Base-by-base conservation (phyloP, 2,329 filamentous ascomycete species). In the Fusarium sp. region DNA sequence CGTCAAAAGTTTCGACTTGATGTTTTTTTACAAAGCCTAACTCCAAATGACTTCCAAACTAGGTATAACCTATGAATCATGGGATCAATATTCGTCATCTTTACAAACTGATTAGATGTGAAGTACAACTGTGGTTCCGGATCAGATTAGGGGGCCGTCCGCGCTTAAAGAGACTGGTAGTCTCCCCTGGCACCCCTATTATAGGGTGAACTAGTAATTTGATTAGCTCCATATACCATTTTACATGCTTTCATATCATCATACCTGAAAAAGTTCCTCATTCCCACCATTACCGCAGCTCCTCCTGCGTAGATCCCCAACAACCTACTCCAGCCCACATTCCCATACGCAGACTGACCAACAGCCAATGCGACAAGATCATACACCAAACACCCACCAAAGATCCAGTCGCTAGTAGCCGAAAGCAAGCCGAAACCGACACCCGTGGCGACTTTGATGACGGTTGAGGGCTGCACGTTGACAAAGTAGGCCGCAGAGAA, bases 401-500 rank as follows among this genome's bases (percentile, higher is more conserved):
- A 58, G 6, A 49, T 58, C 55, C 40, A 49, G 29, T 58, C 40
- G 1, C 55, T 58, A 3, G 29, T 4, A 5, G 38, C 27, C 14
- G 55, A 46, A 33, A 58, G 29, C 14, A 49, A 40, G 4, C 55
- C 55, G 10, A 58, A 58, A 20, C 55, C 29, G 25, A 58, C 18
- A 10, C 55, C 55, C 4, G 55, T 58, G 55, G 27, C 18, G 16
- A 58, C 40, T 29, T 36, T 46, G 20, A 49, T 14, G 9, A 20
- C 18, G 4, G 29, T 20, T 8, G 55, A 58, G n/a, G 55, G 55
- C 40, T 58, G 27, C 18, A 4, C 10, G 4, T 42, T 31, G 18
- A 49, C 29, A 34, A 49, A 58, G 29, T 58, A 58, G 5, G 58
- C 58, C 5, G 49, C 58, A 27, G 58, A 55, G 49, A 34, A 23